Percentiles rank a stretch among this genome's conserved stretches.
phyloP scores from a whole-genome alignment of 2,329 filamentous ascomycete species.

The Drechslera avenae region DNA sequence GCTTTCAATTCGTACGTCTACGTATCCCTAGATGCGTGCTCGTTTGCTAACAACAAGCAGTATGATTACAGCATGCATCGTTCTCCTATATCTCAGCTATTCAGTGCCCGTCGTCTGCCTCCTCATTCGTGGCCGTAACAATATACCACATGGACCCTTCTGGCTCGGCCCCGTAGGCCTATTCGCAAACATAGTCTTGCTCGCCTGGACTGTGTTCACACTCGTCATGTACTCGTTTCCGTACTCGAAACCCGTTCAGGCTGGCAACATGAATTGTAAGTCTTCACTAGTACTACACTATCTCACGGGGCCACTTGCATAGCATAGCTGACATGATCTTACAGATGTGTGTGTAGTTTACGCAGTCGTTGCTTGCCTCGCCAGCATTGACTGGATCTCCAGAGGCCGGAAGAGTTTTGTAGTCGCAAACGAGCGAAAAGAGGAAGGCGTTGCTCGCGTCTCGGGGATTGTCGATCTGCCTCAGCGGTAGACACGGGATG shows the following conservation, averaged over 20 bases:
- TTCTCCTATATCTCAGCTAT: conserved; percentile 49
- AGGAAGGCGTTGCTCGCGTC: conserved; percentile 18
- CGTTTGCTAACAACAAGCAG: conserved; percentile 23
- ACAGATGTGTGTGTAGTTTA: conserved; percentile 24
- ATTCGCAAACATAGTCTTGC: conserved; percentile 51
- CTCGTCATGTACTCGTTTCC: conserved; percentile 54
- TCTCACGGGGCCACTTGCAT: neutral
- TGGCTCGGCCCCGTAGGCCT: conserved; percentile 54
- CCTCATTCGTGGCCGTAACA: conserved; percentile 52
- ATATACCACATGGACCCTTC: conserved; percentile 54
- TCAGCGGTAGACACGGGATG: neutral
- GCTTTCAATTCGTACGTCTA: conserved; percentile 49
- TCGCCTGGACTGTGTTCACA: conserved; percentile 57
- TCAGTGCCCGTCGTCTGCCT: conserved; percentile 53
- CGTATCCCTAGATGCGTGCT: neutral
- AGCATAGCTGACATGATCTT: conserved; percentile 11
- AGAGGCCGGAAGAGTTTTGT: conserved; percentile 40
- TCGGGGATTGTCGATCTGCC: conserved; percentile 2
- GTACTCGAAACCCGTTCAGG: conserved; percentile 35
- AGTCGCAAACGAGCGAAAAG: conserved; percentile 35
- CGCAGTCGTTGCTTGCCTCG: conserved; percentile 35
- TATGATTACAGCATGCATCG: conserved; percentile 52
- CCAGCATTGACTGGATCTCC: conserved; percentile 36
- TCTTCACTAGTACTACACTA: neutral
- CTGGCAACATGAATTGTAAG: conserved; percentile 43